Conservation (phyloP, 805 yeast species). For the Kuraishia ogatae region DNA sequence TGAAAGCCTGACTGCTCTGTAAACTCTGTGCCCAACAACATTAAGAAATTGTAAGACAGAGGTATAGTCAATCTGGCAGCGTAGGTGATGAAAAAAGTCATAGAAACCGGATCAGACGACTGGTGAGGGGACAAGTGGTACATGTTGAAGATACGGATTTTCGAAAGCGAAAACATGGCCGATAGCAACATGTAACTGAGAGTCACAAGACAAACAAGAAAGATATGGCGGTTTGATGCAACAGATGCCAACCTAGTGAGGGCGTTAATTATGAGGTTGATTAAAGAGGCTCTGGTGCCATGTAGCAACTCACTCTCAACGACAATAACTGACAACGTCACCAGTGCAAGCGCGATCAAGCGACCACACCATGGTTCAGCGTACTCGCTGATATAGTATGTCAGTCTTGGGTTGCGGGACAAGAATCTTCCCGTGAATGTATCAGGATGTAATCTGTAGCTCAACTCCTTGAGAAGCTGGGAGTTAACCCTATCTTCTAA, state of each 20-base stretch:
- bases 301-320: slow-evolving; percentile 72
- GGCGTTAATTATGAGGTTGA: slow-evolving; percentile 32
- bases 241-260: background rate
- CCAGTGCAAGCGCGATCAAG: slow-evolving; percentile 32
- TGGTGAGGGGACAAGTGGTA: slow-evolving; percentile 62
- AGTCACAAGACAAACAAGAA: slow-evolving; percentile 34
- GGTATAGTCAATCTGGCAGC: slow-evolving; percentile 80
- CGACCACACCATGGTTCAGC: slow-evolving; percentile 38
- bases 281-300: slow-evolving; percentile 54
- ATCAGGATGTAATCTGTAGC: slow-evolving; percentile 19
- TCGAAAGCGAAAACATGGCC: slow-evolving; percentile 57
- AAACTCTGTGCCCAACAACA: slow-evolving; percentile 36
- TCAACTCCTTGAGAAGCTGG: slow-evolving; percentile 19
- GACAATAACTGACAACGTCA: slow-evolving; percentile 38
- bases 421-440: slow-evolving; percentile 16
- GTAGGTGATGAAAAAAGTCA: slow-evolving; percentile 72
- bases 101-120: slow-evolving; percentile 66
- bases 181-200: slow-evolving; percentile 62
- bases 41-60: slow-evolving; percentile 68
- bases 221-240: slow-evolving; percentile 16
- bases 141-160: slow-evolving; percentile 62
- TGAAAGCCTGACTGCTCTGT: slow-evolving; percentile 44
- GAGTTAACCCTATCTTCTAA: slow-evolving; percentile 54
- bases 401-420: slow-evolving; percentile 30
- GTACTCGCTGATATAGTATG: slow-evolving; percentile 30